These are phyloP conservation scores for Balamuthia mandrillaris DNA, from an alignment of 208 protist species.

Conservation along the genomic window DNA sequence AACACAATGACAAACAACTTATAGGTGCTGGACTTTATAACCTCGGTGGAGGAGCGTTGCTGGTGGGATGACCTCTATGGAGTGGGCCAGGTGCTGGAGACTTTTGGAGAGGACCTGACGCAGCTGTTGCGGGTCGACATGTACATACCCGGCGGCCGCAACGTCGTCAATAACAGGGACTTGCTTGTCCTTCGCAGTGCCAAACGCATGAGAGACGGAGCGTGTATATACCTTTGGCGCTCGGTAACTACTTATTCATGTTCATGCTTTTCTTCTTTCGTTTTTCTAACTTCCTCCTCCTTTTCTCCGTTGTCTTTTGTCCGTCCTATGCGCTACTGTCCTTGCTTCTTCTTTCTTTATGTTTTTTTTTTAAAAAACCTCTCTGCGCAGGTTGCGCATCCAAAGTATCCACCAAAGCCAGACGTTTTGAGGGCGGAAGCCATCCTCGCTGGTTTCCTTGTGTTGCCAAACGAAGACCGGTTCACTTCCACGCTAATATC, in stretches of 20 bases:
- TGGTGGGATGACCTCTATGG: slow-evolving; percentile 2
- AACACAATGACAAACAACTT: too few species aligned
- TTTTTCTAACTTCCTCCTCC: too few species aligned
- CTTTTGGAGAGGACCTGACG: background rate
- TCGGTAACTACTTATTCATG: too few species aligned
- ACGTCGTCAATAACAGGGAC: background rate
- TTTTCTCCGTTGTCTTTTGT: too few species aligned
- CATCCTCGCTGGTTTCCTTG: background rate
- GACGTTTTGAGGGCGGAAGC: background rate
- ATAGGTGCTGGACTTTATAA: background rate
- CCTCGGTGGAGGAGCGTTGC: background rate
- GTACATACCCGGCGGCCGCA: background rate
- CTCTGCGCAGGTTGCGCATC: background rate
- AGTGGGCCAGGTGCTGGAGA: background rate
- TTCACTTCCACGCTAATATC: background rate
- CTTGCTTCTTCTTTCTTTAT: too few species aligned
- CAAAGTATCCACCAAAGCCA: background rate
- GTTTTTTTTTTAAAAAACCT: too few species aligned
- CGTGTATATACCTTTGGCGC: background rate
- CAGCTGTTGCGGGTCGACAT: background rate
- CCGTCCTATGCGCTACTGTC: too few species aligned
- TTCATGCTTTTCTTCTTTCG: too few species aligned
- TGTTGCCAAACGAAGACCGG: background rate
- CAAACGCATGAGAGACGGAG: background rate
- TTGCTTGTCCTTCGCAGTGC: background rate